Conservation (phyloP, 805 yeast genomes). For the Priceomyces castillae region DNA sequence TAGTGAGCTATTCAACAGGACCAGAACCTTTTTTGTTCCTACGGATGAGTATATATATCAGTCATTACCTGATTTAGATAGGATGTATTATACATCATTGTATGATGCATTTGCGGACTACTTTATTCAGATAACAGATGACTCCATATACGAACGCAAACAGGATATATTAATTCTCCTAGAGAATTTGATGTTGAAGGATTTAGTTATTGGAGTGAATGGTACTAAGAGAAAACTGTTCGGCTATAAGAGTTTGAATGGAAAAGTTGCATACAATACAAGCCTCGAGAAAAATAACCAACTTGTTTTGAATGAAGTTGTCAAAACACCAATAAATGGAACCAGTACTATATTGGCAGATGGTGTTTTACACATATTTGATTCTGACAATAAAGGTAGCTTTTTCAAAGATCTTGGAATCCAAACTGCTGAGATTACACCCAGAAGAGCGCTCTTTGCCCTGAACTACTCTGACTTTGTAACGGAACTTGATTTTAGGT, state of each 20-base stretch:
- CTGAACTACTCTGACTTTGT: conserved; percentile 59
- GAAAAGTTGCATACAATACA: conserved; percentile 12
- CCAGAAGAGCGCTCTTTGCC: conserved; percentile 37
- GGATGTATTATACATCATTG: conserved; percentile 27
- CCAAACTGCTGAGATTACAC: conserved; percentile 24
- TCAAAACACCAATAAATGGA: conserved; percentile 14
- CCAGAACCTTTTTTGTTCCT: conserved; percentile 34
- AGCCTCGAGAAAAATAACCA: conserved; percentile 10
- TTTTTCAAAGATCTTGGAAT: conserved; percentile 23
- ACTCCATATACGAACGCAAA: conserved; percentile 30
- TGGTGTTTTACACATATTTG: conserved; percentile 36
- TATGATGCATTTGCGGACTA: conserved; percentile 14
- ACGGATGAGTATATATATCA: conserved; percentile 25
- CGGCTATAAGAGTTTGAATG: conserved; percentile 9
- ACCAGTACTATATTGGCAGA: conserved; percentile 24
- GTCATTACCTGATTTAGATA: conserved; percentile 27
- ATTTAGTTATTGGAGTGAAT: conserved; percentile 28
- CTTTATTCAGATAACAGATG: conserved; percentile 23
- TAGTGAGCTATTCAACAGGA: conserved; percentile 22
- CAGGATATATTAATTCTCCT: conserved; percentile 27
- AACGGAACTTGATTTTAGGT: conserved; percentile 63
- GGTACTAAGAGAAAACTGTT: conserved; percentile 25
- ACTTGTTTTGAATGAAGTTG: conserved; percentile 18
- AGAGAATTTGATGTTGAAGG: conserved; percentile 23
- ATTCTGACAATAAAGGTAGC: conserved; percentile 8